A percentile compares a stretch with the other conserved stretches of the same genome.
These are phyloP conservation scores for Rhizoclosmatium globosum DNA, from an alignment of 192 early-diverging fungal genomes.

Conservation along the genomic window DNA sequence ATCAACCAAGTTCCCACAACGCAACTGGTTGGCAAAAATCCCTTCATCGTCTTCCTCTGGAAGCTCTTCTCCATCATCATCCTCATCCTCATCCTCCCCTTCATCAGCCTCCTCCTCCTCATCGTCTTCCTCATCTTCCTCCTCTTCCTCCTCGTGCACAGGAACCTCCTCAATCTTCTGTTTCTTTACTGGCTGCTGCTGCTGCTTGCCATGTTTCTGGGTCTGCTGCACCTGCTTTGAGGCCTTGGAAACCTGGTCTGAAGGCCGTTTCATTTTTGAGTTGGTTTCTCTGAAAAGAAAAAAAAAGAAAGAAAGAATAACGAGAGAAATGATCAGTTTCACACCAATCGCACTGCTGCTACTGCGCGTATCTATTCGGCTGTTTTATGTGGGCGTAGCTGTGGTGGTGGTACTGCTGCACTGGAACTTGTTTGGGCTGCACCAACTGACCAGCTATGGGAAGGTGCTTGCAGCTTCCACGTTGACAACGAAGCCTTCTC, in stretches of 20 bases:
- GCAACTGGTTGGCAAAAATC: too few relatives aligned
- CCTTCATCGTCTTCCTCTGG: slow-evolving; percentile 31
- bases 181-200: neutral
- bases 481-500: neutral
- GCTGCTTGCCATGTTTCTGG: neutral
- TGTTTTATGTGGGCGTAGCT: neutral
- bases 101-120: slow-evolving; percentile 2
- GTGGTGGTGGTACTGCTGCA: neutral
- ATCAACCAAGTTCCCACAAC: too few relatives aligned
- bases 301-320: slow-evolving; percentile 15
- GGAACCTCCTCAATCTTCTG: neutral
- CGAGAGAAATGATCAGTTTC: too few relatives aligned
- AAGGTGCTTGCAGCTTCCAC: neutral
- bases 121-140: neutral
- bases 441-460: neutral
- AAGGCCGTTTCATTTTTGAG: slow-evolving; percentile 7
- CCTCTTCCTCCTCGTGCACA: neutral
- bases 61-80: slow-evolving; percentile 9
- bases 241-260: neutral
- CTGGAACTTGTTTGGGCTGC: neutral
- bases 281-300: slow-evolving; percentile 9
- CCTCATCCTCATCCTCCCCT: neutral
- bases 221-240: slow-evolving; percentile 4
- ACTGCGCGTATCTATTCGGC: neutral
- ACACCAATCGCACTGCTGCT: too few relatives aligned